Base-by-base conservation (phyloP, 1,139 yeast species). In the Sugiyamaella japonica region DNA sequence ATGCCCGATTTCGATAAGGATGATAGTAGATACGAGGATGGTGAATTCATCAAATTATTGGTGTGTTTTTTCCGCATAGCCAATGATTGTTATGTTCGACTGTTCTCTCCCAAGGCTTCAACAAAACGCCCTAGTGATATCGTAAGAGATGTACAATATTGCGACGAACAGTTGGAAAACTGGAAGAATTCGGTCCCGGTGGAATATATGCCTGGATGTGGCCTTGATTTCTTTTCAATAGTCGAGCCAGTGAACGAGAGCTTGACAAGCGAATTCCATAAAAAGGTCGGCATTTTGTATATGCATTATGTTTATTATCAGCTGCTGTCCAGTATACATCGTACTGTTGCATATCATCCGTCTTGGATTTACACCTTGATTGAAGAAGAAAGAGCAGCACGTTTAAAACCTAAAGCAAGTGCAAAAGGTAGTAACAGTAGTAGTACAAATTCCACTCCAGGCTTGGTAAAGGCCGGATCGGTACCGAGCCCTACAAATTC, bases 101-200 rank as follows among this genome's bases (percentile, higher is more conserved):
- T 73, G 17, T 71, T 68, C 53, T 65, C 70, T 15, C 70, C 70
- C 0, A 59, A 57, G 20, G 71, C 76, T 0, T 60, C 62, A 3
- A 66, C 63, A 0, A 67, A 68, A 53, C 50, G 66, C 1, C 59
- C 66, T 1, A 60, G 65, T 5, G 68, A 69, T 38, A 57, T 62
- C 17, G 61, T 64, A 2, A 53, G 61, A 17, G 64, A 59, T 37
- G 65, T 74, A 20, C 59, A 64, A 10, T 60, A 59, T 1, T 56
- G 72, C 32, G 75, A 72, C 49, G 48, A 53, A 4, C 68, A 68
- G 48, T 61, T 75, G 32, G 67, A 64, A 29, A 51, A 58, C 2
- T 68, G 75, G 67, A 60, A 61, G 13, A 57, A 63, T 7, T 43
- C 58, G 2, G 54, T 75, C 2, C 74, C 76, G 0, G 54, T 45